phyloP scores from a whole-genome alignment of 441 rosid genomes.

The Pelargonium cotyledonis region DNA sequence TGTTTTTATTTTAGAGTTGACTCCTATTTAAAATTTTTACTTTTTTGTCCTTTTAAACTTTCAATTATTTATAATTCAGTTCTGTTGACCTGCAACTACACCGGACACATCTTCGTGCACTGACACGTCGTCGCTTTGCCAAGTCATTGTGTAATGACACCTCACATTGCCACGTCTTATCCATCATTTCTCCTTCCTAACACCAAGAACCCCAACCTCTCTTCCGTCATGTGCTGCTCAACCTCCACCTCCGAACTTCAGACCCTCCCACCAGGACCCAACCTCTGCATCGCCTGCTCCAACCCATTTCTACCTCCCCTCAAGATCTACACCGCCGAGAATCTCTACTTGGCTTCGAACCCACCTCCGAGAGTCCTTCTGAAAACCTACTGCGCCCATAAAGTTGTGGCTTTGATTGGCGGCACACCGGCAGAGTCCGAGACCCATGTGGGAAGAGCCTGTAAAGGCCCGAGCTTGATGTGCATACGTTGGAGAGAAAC shows the following conservation, averaged over 20 bases:
- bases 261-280: slow-evolving; percentile 21
- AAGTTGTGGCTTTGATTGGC: slow-evolving; percentile 75
- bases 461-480: slow-evolving; percentile 83
- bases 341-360: slow-evolving; percentile 52
- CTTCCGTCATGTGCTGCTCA: slow-evolving; percentile 33
- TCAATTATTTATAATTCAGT: no score
- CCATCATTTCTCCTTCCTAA: neutral
- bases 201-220: slow-evolving; percentile 17
- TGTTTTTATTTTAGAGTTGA: no score
- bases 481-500: slow-evolving; percentile 48
- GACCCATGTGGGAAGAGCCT: slow-evolving; percentile 93
- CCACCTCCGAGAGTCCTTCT: no score
- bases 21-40: no score
- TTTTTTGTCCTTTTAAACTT: no score
- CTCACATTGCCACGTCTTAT: no score
- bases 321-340: slow-evolving; percentile 78
- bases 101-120: no score
- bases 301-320: slow-evolving; percentile 33
- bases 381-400: slow-evolving; percentile 47
- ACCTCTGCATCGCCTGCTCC: slow-evolving; percentile 40
- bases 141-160: no score
- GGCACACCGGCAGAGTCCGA: slow-evolving; percentile 91
- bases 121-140: no score
- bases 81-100: no score
- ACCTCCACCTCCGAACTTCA: slow-evolving; percentile 31